Evolutionary conservation across 2,329 filamentous ascomycete genomes (phyloP), one percentile per base, ranked within the genome.

Genomic region (Mycosphaerella arachidis): DNA sequence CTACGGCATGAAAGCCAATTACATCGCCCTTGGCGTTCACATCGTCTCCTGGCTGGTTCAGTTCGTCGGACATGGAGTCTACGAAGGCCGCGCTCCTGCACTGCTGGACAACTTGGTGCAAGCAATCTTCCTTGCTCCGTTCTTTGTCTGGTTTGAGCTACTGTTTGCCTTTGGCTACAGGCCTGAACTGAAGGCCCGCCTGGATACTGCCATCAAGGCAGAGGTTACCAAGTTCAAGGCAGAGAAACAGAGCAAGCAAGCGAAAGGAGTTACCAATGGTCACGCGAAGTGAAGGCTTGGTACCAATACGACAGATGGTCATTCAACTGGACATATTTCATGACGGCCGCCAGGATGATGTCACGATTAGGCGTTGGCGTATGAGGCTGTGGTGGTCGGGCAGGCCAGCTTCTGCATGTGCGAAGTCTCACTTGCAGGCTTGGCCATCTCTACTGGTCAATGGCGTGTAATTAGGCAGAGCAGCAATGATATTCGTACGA

Each of bases 61-160:
- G 73, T 97, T 99, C 72, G 70, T 97, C 54, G 94, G 94, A 30
- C 94, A 99, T 72, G 92, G 92, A 40, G 85, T 83, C 54, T 97
- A 91, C 68, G 94, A 97, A 76, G 86, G 90, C 20, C 86, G 93
- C 55, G 91, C 92, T 2, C 94, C 93, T 7, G 93, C 92, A 4
- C 78, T 97, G 64, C 79, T 97, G 52, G 92, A 97, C 77, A 97
- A 97, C 71, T 77, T 97, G 46, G 82, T 95, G 52, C 94, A 97
- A 77, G 92, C 94, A 30, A 76, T 97, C 65, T 93, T 97, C 71
- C 82, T 97, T 27, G 94, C 94, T 0, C 94, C 94, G 8, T 88
- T 99, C 71, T 99, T 97, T 69, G 93, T 97, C 60, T 99, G 94
- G 90, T 88, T 99, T 69, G 92, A 97, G 78, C 78, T 95, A 27